Evolutionary conservation across 129 eudicot species (phyloP).

Genomic region (Flaveria trinervia): DNA sequence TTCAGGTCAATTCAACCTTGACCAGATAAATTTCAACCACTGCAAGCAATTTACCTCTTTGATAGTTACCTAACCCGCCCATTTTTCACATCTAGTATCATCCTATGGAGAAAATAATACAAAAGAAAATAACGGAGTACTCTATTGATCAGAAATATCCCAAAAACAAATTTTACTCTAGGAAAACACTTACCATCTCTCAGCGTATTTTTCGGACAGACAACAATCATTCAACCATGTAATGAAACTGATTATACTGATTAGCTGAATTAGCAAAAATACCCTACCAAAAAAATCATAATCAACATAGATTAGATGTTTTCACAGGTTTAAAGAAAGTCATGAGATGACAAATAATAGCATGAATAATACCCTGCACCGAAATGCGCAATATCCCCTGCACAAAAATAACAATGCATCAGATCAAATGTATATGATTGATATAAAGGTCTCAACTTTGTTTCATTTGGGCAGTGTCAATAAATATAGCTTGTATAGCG

Average conservation of each 20-base stretch:
- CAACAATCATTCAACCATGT: conserved; percentile 73
- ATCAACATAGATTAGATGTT: not conserved
- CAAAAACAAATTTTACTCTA: not conserved
- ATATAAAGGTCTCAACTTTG: not conserved
- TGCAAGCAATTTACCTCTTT: not conserved
- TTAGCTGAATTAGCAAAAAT: conserved; percentile 71
- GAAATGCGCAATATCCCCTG: conserved; percentile 88
- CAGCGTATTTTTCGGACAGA: conserved; percentile 67
- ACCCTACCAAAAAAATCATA: conserved; percentile 54
- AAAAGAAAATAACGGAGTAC: not conserved
- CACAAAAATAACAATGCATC: conserved; percentile 24
- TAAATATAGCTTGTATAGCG: not conserved
- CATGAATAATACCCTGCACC: conserved; percentile 74
- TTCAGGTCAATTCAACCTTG: not conserved
- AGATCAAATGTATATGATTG: conserved; percentile 7
- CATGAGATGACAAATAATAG: conserved; percentile 7
- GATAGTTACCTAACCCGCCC: not conserved
- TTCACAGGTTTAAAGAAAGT: conserved; percentile 1
- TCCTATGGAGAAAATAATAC: not conserved
- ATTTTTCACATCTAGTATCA: not conserved
- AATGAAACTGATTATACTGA: conserved; percentile 79
- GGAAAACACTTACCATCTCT: conserved; percentile 53
- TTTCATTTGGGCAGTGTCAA: not conserved
- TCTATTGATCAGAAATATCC: too few relatives aligned
- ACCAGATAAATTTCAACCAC: not conserved